Evolutionary conservation across 2,329 filamentous ascomycete species (phyloP).

Genomic region (Tetracladium maxilliforme): DNA sequence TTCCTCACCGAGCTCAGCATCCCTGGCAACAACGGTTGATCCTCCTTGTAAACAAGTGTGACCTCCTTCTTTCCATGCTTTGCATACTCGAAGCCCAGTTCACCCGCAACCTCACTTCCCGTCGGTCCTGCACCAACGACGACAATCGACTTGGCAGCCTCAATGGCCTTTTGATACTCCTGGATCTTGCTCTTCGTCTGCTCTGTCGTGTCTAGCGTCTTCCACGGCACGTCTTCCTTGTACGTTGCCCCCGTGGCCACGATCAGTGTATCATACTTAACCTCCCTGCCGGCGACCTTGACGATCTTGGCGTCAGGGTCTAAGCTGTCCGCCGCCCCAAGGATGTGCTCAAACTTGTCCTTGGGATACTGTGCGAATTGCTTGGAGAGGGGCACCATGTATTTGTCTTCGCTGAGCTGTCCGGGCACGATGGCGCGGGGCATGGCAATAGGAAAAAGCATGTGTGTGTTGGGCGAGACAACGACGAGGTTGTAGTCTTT

Average conservation of each 20-base stretch:
- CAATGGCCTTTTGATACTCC: constrained; percentile 22
- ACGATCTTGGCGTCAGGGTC: constrained; percentile 26
- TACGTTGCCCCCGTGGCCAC: constrained; percentile 36
- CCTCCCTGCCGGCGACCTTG: constrained; percentile 18
- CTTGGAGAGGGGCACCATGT: constrained; percentile 22
- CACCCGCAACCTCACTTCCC: constrained; percentile 30
- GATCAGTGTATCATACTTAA: constrained; percentile 34
- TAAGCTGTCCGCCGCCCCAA: constrained; percentile 29
- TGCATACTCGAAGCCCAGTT: constrained; percentile 34
- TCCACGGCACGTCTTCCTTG: constrained; percentile 31
- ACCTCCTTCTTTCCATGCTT: constrained; percentile 24
- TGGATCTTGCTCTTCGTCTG: constrained; percentile 24
- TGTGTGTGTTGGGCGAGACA: no score
- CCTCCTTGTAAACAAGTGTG: constrained; percentile 23
- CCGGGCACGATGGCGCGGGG: constrained; percentile 30
- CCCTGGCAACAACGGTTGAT: constrained; percentile 23
- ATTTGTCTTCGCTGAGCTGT: constrained; percentile 24
- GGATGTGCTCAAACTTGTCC: constrained; percentile 33
- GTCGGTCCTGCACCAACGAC: constrained; percentile 27
- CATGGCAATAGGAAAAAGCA: constrained; percentile 29
- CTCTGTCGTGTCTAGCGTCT: constrained; percentile 25
- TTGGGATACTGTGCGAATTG: constrained; percentile 31
- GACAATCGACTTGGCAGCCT: constrained; percentile 23
- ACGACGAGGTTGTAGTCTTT: no score
- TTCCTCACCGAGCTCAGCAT: constrained; percentile 21